Evolutionary conservation across 306 rosid genomes (phyloP).

Genomic region (Fragaria iinumae): DNA sequence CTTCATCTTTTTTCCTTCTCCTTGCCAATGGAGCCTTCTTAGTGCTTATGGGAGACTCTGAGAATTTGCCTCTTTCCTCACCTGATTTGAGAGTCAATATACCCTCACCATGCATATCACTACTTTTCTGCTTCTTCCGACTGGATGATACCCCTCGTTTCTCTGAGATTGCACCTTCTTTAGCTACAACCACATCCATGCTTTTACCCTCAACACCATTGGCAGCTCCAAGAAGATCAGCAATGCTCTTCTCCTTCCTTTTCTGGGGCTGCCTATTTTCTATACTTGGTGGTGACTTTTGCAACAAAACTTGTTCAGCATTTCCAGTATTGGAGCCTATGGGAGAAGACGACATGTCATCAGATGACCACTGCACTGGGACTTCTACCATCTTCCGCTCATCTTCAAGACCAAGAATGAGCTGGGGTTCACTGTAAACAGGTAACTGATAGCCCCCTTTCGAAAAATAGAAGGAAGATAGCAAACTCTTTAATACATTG

Average conservation of each 20-base stretch:
- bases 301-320: conserved; percentile 9
- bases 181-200: conserved; percentile 24
- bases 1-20: not conserved
- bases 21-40: not conserved
- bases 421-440: conserved; percentile 40
- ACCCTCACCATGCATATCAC: conserved; percentile 14
- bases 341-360: conserved; percentile 42
- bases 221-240: conserved; percentile 58
- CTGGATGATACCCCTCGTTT: conserved; percentile 26
- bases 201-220: conserved; percentile 26
- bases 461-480: conserved; percentile 49
- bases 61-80: conserved; percentile 24
- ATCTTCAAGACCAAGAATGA: conserved; percentile 66
- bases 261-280: conserved; percentile 36
- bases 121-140: conserved; percentile 41
- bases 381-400: conserved; percentile 33
- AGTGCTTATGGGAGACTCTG: conserved; percentile 23
- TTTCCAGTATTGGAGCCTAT: conserved; percentile 30
- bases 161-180: conserved; percentile 24
- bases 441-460: conserved; percentile 62
- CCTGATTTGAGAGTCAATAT: conserved; percentile 4
- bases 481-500: conserved; percentile 41
- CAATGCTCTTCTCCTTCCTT: conserved; percentile 79
- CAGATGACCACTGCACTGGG: conserved; percentile 54
- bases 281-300: conserved; percentile 16